These are phyloP conservation scores for Microstegium vimineum DNA, from an alignment of 176 grass and related monocot species.

Conservation along the genomic window DNA sequence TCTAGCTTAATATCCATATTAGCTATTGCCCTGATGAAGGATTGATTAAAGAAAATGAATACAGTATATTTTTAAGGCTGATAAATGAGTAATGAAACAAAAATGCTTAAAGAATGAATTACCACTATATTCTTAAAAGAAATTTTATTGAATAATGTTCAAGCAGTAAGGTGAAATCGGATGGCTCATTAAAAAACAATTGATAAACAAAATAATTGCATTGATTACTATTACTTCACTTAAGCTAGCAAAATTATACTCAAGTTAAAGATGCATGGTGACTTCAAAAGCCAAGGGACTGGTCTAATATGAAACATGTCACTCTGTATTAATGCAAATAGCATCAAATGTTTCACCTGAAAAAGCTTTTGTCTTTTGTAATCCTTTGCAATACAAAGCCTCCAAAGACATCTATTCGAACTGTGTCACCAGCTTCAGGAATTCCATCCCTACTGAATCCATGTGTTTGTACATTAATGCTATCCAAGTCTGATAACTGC, in stretches of 20 bases:
- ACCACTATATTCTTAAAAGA: background rate
- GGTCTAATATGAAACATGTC: background rate
- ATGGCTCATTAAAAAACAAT: background rate
- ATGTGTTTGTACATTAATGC: slow-evolving; percentile 55
- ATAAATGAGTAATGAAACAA: background rate
- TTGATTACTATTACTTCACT: background rate
- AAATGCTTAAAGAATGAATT: background rate
- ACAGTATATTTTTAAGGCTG: background rate
- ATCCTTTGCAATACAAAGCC: slow-evolving; percentile 89
- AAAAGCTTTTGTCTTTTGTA: slow-evolving; percentile 63
- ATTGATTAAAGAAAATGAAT: slow-evolving; percentile 3
- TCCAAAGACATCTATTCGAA: slow-evolving; percentile 84
- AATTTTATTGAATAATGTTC: background rate
- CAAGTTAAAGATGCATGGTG: background rate
- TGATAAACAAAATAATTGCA: background rate
- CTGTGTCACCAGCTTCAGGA: slow-evolving; percentile 73
- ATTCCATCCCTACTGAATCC: slow-evolving; percentile 63
- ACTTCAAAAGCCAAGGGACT: background rate
- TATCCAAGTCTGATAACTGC: slow-evolving; percentile 70
- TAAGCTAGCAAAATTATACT: background rate
- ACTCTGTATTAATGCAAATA: slow-evolving; percentile 12
- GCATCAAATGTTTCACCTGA: slow-evolving; percentile 48
- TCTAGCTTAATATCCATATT: slow-evolving; percentile 99
- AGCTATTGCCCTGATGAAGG: slow-evolving; percentile 64
- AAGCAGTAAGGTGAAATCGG: background rate